Base-by-base conservation (phyloP, 352 stramenopile species). In the Globisporangium middletonii region DNA sequence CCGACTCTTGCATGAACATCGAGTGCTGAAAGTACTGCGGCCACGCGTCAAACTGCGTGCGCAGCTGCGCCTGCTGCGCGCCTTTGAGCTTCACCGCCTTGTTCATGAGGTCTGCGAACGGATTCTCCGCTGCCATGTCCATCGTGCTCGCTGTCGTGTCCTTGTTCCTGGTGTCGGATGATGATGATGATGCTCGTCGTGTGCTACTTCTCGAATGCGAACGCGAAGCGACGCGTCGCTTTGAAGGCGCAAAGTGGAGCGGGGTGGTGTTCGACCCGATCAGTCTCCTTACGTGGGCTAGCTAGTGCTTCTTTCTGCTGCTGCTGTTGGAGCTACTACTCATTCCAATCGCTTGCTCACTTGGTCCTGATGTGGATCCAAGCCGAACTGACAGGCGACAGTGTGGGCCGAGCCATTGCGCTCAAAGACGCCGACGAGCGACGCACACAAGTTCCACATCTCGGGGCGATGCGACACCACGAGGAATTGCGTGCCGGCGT, bases 21-120 rank as follows among this genome's bases (percentile, higher is more conserved):
- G 84, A 92, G 57, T 92, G 82, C 71, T 94, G 84, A 41, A 94
- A 90, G 60, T 91, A 92, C 60, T 87, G 77, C 37, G 84, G 80
- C 84, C 82, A 94, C 33, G 78, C 72, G 55, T 92, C 84, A 51
- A 80, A 92, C 19, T 72, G 53, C 4, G 77, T 84, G 3, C 83
- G 84, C 19, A 94, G 62, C 50, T 91, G 77, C 6, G 82, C 79
- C 74, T 94, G 84, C 45, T 94, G 84, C 13, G 81, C 75, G 5
- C 79, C 77, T 59, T 94, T 94, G 18, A 94, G 67, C 76, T 92
- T 92, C 15, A 92, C 84, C 11, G 82, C 84, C 53, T 94, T 90
- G 64, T 63, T 84, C 82, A 94, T 94, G 50, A 94, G 63, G 54
- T 92, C 83, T 3, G 68, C 79, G 28, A 94, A 94, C 62, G 84